phyloP scores from a whole-genome alignment of 75 land plant species.

The Pinus tabuliformis region DNA sequence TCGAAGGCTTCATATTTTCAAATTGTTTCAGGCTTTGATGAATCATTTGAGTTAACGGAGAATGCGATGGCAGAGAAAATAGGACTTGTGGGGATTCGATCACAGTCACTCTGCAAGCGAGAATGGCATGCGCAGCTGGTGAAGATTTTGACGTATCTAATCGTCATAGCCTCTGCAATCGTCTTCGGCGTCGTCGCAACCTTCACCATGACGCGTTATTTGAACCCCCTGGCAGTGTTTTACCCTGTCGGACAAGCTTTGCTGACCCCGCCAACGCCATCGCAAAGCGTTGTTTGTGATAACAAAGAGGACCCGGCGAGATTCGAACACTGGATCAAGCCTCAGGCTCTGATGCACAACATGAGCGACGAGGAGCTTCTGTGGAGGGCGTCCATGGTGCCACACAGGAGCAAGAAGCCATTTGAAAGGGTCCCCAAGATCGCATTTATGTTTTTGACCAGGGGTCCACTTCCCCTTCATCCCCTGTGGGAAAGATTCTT shows the following conservation, averaged over 20 bases:
- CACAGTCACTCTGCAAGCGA: background rate
- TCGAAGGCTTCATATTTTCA: no score
- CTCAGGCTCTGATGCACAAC: constrained; percentile 25
- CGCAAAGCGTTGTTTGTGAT: background rate
- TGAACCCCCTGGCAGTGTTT: background rate
- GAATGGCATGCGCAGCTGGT: constrained; percentile 1
- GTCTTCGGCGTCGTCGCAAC: constrained; percentile 7
- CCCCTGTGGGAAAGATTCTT: constrained; percentile 76
- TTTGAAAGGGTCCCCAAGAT: constrained; percentile 47
- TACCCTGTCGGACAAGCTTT: background rate
- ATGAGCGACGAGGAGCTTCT: constrained; percentile 50
- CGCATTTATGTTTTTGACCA: constrained; percentile 70
- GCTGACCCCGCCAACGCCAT: background rate
- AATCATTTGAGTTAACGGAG: no score
- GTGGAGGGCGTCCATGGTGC: constrained; percentile 57
- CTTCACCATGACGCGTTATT: constrained; percentile 3
- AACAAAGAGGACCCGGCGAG: background rate
- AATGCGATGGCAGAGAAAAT: no score
- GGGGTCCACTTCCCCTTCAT: constrained; percentile 67
- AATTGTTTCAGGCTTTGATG: no score
- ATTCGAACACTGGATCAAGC: constrained; percentile 12
- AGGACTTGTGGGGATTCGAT: no score
- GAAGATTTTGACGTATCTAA: background rate
- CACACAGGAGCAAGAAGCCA: constrained; percentile 31
- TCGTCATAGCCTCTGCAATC: constrained; percentile 7